phyloP scores from a whole-genome alignment of 129 eudicot species.

The Sambucus nigra region DNA sequence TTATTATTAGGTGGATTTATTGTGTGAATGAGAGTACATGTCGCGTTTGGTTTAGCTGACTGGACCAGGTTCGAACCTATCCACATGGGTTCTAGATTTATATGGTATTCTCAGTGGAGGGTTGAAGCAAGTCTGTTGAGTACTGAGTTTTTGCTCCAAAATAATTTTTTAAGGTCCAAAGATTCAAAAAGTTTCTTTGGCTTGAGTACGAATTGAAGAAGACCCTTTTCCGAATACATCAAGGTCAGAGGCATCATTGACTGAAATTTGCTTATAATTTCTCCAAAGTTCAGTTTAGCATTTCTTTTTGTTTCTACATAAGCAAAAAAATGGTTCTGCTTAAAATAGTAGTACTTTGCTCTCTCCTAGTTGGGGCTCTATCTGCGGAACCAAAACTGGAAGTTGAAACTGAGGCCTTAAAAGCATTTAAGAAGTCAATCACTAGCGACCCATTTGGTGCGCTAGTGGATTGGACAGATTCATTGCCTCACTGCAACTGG shows the following conservation, averaged over 20 bases:
- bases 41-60: neutral
- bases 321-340: constrained; percentile 1
- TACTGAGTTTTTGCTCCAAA: neutral
- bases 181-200: neutral
- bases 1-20: too few species aligned
- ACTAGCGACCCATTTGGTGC: constrained; percentile 51
- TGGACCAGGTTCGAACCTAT: neutral
- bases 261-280: too few species aligned
- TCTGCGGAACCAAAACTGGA: constrained; percentile 23
- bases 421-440: constrained; percentile 47
- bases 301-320: neutral
- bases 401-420: constrained; percentile 35
- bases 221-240: neutral
- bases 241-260: neutral
- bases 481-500: constrained; percentile 81
- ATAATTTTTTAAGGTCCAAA: constrained; percentile 3
- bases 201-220: neutral
- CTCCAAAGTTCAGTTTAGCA: neutral
- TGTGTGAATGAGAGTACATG: too few species aligned
- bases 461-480: constrained; percentile 49
- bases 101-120: neutral
- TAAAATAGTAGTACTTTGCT: neutral
- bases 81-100: neutral
- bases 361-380: constrained; percentile 12
- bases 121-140: neutral